Evolutionary conservation across 2,329 filamentous ascomycete species (phyloP).

Genomic region (Dissoconium aciculare): DNA sequence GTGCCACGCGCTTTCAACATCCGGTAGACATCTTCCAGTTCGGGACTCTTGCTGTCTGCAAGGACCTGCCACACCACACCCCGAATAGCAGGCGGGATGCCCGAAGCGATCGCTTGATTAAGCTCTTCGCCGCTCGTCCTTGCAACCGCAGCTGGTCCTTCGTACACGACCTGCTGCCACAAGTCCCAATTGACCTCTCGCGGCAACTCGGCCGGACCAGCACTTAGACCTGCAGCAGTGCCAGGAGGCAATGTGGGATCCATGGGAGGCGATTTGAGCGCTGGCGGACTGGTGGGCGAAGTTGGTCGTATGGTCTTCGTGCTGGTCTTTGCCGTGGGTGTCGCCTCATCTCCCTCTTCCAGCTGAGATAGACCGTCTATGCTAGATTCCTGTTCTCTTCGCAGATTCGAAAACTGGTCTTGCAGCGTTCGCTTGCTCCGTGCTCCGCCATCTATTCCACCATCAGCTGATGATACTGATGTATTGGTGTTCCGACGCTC

Average conservation of each 20-base stretch:
- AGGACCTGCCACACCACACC: constrained; percentile 99
- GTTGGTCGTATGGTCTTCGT: constrained; percentile 3
- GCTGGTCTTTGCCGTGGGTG: constrained; percentile 1
- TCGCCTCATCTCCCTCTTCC: constrained; percentile 9
- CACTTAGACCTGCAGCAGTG: constrained; percentile 67
- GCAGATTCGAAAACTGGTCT: constrained; percentile 32
- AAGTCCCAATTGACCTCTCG: constrained; percentile 91
- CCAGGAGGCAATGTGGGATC: constrained; percentile 65
- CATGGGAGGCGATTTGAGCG: constrained; percentile 43
- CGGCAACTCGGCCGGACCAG: constrained; percentile 57
- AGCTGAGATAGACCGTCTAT: constrained; percentile 9
- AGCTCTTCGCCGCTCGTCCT: constrained; percentile 79
- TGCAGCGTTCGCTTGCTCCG: constrained; percentile 28
- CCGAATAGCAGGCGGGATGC: constrained; percentile 85
- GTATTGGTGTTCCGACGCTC: constrained; percentile 16
- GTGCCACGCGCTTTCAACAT: constrained; percentile 68
- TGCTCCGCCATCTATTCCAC: constrained; percentile 16
- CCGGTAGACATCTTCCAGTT: constrained; percentile 72
- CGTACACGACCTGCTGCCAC: constrained; percentile 91
- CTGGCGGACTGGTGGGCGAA: constrained; percentile 6
- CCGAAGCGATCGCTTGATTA: constrained; percentile 77
- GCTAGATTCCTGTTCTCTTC: constrained; percentile 31
- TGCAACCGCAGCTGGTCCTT: constrained; percentile 77
- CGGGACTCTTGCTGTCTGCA: constrained; percentile 85
- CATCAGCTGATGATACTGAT: constrained; percentile 9